Conservation (phyloP, 2,329 filamentous ascomycete genomes). For the Phialophora chinensis region DNA sequence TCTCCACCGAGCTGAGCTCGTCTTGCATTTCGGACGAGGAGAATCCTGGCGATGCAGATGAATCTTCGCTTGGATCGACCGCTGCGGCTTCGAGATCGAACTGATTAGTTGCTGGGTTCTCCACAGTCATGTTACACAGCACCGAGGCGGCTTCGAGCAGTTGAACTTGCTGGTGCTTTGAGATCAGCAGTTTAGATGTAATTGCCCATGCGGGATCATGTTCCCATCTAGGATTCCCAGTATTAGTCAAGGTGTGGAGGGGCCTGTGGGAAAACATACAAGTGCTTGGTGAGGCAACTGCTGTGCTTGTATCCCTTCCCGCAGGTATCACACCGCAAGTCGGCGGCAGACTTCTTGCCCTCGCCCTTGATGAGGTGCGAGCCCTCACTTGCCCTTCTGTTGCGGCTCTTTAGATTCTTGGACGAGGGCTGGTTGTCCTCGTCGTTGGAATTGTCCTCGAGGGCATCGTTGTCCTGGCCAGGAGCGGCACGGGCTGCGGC, state of each 20-base stretch:
- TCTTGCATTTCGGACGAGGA: slow-evolving; percentile 78
- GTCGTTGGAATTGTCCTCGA: slow-evolving; percentile 43
- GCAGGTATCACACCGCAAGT: slow-evolving; percentile 96
- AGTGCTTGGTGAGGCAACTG: slow-evolving; percentile 99
- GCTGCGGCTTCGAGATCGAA: slow-evolving; percentile 71
- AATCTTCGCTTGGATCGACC: slow-evolving; percentile 76
- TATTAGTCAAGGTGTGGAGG: slow-evolving; percentile 43
- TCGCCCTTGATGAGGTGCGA: slow-evolving; percentile 81
- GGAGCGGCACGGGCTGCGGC: slow-evolving; percentile 40
- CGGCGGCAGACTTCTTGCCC: slow-evolving; percentile 76
- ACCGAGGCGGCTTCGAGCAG: slow-evolving; percentile 97
- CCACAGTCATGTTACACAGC: slow-evolving; percentile 83
- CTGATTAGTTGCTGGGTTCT: slow-evolving; percentile 68
- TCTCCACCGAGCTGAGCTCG: slow-evolving; percentile 85
- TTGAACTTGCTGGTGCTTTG: slow-evolving; percentile 99
- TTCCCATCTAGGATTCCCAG: slow-evolving; percentile 78
- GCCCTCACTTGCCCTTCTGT: slow-evolving; percentile 79
- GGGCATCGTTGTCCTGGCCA: slow-evolving; percentile 49
- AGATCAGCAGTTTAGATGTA: slow-evolving; percentile 97
- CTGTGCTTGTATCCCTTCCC: slow-evolving; percentile 99
- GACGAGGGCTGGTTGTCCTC: slow-evolving; percentile 54
- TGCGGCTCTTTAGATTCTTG: slow-evolving; percentile 59
- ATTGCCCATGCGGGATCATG: slow-evolving; percentile 97
- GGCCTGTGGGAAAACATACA: slow-evolving; percentile 71
- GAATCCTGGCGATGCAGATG: slow-evolving; percentile 79